A percentile compares a stretch with the other conserved stretches of the same genome.
phyloP scores from a whole-genome alignment of 2,329 filamentous ascomycete genomes.

The Colletotrichum musicola region DNA sequence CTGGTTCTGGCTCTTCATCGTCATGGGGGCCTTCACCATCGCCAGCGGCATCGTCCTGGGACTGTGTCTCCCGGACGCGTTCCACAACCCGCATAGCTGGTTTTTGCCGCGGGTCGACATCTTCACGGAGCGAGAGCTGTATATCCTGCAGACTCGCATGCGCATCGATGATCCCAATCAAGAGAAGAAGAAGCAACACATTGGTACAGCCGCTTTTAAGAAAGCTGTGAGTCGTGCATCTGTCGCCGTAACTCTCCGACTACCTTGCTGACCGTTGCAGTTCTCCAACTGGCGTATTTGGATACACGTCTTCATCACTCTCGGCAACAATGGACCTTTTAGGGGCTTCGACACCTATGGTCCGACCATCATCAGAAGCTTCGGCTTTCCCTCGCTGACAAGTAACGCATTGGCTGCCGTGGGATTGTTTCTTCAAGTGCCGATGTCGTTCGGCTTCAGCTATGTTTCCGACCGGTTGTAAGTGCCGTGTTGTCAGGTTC shows the following conservation, averaged over 20 bases:
- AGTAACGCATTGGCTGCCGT: slow-evolving; percentile 69
- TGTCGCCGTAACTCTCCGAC: too few relatives aligned
- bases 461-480: slow-evolving; percentile 65
- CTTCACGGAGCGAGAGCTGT: slow-evolving; percentile 55
- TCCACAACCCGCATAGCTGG: slow-evolving; percentile 56
- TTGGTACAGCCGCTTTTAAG: slow-evolving; percentile 59
- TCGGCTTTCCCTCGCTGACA: slow-evolving; percentile 62
- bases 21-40: slow-evolving; percentile 67
- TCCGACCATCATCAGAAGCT: slow-evolving; percentile 64
- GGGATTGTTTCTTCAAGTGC: slow-evolving; percentile 65
- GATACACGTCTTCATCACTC: slow-evolving; percentile 63
- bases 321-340: slow-evolving; percentile 62
- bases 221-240: slow-evolving; percentile 49
- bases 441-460: slow-evolving; percentile 64
- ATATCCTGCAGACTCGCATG: slow-evolving; percentile 58
- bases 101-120: slow-evolving; percentile 51
- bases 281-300: slow-evolving; percentile 65
- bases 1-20: slow-evolving; percentile 69
- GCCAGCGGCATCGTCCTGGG: slow-evolving; percentile 56
- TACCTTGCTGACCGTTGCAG: slow-evolving; percentile 40
- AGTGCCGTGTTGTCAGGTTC: slow-evolving; percentile 42
- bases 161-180: slow-evolving; percentile 59
- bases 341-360: slow-evolving; percentile 64
- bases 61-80: slow-evolving; percentile 59
- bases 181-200: slow-evolving; percentile 61